phyloP scores from a whole-genome alignment of 805 yeast genomes.

The Candida endomychidarum region DNA sequence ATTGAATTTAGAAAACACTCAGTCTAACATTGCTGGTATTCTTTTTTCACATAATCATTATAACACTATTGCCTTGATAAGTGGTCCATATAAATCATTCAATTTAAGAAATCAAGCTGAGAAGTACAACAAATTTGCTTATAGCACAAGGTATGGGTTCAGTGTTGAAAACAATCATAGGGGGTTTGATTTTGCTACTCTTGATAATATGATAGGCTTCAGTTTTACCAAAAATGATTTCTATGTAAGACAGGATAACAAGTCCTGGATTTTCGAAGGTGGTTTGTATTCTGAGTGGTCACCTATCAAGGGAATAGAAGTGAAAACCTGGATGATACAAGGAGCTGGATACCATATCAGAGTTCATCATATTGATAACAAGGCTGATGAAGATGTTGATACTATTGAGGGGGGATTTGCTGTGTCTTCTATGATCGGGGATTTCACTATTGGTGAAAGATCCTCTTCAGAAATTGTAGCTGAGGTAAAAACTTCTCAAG shows the following conservation, averaged over 20 bases:
- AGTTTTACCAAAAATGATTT: constrained; percentile 11
- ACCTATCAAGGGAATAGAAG: constrained; percentile 9
- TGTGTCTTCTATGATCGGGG: constrained; percentile 6
- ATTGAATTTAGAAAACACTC: constrained; percentile 4
- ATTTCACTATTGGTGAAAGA: too few relatives aligned
- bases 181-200: constrained; percentile 9
- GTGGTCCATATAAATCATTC: constrained; percentile 13
- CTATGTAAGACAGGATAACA: constrained; percentile 5
- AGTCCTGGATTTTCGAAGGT: constrained; percentile 3
- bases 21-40: constrained; percentile 12
- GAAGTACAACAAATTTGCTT: constrained; percentile 16
- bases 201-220: constrained; percentile 16
- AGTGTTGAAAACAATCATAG: constrained; percentile 11
- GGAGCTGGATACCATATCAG: constrained; percentile 12
- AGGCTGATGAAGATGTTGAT: constrained; percentile 3
- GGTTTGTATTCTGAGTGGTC: constrained; percentile 14
- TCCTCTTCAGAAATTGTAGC: too few relatives aligned
- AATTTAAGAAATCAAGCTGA: constrained; percentile 10
- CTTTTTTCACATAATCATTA: constrained; percentile 9
- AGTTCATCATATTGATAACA: constrained; percentile 13
- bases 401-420: constrained; percentile 17
- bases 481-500: background rate
- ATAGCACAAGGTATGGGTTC: constrained; percentile 14
- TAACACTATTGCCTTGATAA: constrained; percentile 14
- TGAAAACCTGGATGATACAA: constrained; percentile 13